Evolutionary conservation across 768 basidiomycete genomes (phyloP).

Genomic region (Obba rivulosa): DNA sequence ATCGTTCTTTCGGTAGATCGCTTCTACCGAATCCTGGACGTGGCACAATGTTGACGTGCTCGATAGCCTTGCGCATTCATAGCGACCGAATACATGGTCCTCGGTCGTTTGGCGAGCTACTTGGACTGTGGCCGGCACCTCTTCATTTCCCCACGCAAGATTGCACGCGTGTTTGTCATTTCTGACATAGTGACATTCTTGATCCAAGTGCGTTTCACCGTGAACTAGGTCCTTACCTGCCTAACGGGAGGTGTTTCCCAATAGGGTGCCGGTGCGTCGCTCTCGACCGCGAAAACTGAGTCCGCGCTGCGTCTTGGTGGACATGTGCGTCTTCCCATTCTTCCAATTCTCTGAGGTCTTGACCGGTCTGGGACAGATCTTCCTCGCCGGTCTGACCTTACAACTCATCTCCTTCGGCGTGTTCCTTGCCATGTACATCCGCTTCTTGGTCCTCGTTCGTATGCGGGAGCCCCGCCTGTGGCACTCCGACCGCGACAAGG

Average conservation of each 20-base stretch:
- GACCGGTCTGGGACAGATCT: too few species aligned
- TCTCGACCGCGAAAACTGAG: slow-evolving; percentile 33
- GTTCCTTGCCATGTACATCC: slow-evolving; percentile 41
- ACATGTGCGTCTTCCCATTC: slow-evolving; percentile 5
- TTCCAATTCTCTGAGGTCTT: too few species aligned
- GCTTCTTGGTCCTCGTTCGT: slow-evolving; percentile 46
- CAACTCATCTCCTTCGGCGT: slow-evolving; percentile 49
- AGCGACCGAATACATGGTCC: slow-evolving; percentile 62
- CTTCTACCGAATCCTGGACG: too few species aligned
- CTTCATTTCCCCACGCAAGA: slow-evolving; percentile 40
- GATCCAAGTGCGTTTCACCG: too few species aligned
- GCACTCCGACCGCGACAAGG: slow-evolving; percentile 29
- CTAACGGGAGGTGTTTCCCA: too few species aligned
- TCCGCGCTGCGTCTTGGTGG: slow-evolving; percentile 9
- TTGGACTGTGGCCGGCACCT: slow-evolving; percentile 44
- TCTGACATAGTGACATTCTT: slow-evolving; percentile 64
- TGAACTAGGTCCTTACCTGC: too few species aligned
- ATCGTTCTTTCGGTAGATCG: slow-evolving; percentile 58
- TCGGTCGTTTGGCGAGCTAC: slow-evolving; percentile 53
- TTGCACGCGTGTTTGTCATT: slow-evolving; percentile 54
- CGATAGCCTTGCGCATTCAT: slow-evolving; percentile 69
- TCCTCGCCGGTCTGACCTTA: slow-evolving; percentile 50
- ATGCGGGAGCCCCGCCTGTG: slow-evolving; percentile 36
- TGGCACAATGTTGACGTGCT: background rate
- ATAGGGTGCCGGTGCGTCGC: slow-evolving; percentile 43